phyloP scores from a whole-genome alignment of 2,329 filamentous ascomycete species.

The Venturia aucupariae region DNA sequence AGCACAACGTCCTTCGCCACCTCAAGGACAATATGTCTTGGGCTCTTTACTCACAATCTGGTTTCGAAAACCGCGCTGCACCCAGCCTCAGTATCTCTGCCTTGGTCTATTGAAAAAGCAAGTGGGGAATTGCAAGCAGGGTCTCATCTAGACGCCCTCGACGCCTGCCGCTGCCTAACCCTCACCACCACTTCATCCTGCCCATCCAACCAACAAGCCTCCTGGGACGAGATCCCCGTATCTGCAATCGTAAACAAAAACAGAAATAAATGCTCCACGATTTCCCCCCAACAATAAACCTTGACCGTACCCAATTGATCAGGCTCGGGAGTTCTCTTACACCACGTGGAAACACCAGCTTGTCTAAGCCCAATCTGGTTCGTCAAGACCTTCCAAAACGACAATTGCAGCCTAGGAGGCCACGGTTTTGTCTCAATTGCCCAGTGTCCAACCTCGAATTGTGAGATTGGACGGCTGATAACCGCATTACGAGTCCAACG shows the following conservation, averaged over 20 bases:
- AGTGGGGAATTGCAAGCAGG: background rate
- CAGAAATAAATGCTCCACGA: constrained; percentile 8
- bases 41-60: background rate
- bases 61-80: background rate
- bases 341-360: constrained; percentile 11
- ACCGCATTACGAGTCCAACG: background rate
- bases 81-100: background rate
- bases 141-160: background rate
- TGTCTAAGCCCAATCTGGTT: background rate
- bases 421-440: background rate
- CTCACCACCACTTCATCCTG: background rate
- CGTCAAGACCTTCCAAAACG: constrained; percentile 10
- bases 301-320: constrained; percentile 8
- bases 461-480: constrained; percentile 1
- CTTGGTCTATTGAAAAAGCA: background rate
- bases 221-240: background rate
- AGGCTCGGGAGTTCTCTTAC: background rate
- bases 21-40: background rate
- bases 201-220: background rate
- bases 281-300: constrained; percentile 7
- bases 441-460: constrained; percentile 6
- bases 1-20: background rate
- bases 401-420: background rate
- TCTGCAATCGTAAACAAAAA: constrained; percentile 1
- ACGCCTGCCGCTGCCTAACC: background rate